Percentiles rank a stretch among this genome's conserved stretches.
Evolutionary conservation across 148 eudicot genomes (phyloP).

Genomic region (Fallopia convolvulus): DNA sequence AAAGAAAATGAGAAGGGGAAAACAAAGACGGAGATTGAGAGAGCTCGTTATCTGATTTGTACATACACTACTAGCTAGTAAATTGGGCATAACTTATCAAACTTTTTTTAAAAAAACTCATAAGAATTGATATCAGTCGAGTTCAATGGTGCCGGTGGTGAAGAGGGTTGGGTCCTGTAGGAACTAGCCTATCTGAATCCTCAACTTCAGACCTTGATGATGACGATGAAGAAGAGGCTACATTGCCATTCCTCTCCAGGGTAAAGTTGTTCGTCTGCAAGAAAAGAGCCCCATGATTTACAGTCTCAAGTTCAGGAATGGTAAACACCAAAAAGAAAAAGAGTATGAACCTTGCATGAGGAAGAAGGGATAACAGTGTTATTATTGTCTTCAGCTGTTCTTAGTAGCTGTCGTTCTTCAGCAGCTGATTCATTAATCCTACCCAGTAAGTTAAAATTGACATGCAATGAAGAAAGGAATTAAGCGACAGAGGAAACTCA

Average conservation of each 20-base stretch:
- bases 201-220: background rate
- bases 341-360: background rate
- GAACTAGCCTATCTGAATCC: slow-evolving; percentile 7
- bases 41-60: background rate
- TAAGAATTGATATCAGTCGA: background rate
- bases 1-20: background rate
- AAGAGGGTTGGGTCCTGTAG: slow-evolving; percentile 10
- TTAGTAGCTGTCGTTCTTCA: slow-evolving; percentile 1
- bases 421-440: background rate
- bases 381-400: background rate
- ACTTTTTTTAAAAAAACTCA: background rate
- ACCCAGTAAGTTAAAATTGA: background rate
- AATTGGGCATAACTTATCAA: background rate
- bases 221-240: background rate
- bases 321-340: background rate
- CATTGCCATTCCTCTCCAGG: background rate
- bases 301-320: background rate
- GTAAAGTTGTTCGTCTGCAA: slow-evolving; percentile 1
- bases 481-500: background rate
- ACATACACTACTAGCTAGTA: background rate
- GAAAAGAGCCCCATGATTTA: background rate
- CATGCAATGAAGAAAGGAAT: background rate
- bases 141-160: slow-evolving; percentile 3
- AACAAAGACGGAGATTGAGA: background rate
- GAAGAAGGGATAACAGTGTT: background rate